phyloP scores from a whole-genome alignment of 768 basidiomycete species.

The Pisolithus orientalis region DNA sequence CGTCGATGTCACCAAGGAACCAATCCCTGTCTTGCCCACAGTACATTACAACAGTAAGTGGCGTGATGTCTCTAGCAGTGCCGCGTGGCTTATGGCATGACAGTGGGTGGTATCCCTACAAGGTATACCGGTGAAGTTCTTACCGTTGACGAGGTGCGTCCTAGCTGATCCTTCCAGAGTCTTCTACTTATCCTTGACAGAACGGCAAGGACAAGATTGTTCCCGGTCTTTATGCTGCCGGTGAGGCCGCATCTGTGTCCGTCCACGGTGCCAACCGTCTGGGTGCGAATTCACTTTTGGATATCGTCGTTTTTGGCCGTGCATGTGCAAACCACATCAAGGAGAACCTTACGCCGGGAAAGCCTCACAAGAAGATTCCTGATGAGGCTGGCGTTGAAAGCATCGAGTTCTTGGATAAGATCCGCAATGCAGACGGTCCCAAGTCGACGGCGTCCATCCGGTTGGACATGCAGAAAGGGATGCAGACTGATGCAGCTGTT shows the following conservation, averaged over 20 bases:
- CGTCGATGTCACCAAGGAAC: constrained; percentile 99
- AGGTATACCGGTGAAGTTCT: constrained; percentile 97
- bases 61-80: background rate
- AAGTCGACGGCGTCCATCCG: constrained; percentile 87
- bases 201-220: constrained; percentile 91
- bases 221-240: constrained; percentile 95
- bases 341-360: constrained; percentile 83
- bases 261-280: constrained; percentile 99
- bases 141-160: constrained; percentile 60
- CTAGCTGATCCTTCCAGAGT: background rate
- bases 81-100: constrained; percentile 2
- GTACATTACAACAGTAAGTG: constrained; percentile 96
- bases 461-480: constrained; percentile 96
- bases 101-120: constrained; percentile 99
- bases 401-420: constrained; percentile 84
- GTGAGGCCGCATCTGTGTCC: constrained; percentile 97
- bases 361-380: constrained; percentile 83
- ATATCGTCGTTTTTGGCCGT: constrained; percentile 98
- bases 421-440: constrained; percentile 76
- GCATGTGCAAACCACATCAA: constrained; percentile 98
- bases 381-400: constrained; percentile 80
- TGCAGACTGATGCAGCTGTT: constrained; percentile 97
- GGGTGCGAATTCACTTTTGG: constrained; percentile 96
- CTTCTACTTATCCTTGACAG: constrained; percentile 16
- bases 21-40: constrained; percentile 96